Base-by-base conservation (phyloP, 2,329 filamentous ascomycete genomes). In the Zalaria obscura region DNA sequence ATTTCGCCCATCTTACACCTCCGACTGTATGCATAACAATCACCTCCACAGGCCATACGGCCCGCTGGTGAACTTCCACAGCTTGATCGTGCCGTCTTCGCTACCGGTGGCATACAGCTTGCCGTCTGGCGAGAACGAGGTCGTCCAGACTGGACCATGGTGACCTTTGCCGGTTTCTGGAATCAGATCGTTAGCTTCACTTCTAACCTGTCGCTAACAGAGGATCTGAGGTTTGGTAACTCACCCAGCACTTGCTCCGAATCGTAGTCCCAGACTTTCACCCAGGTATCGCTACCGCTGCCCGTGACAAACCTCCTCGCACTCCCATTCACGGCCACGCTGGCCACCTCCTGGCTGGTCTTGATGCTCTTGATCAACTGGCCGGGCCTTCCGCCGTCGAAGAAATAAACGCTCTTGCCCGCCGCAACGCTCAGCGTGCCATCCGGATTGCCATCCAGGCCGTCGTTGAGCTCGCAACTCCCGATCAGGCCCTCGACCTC, bases 41-140 rank as follows among this genome's bases (percentile, higher is more conserved):
- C 52, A 79, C 51, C 71, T 69, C 78, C 78, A 82, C 18, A 82
- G 59, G 10, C 78, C 78, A 55, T 81, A 81, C 2, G 74, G 68
- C 36, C 76, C 75, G 36, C 67, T 67, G 39, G 75, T 78, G 45
- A 76, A 76, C 58, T 82, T 82, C 78, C 78, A 82, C 50, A 98
- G 70, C 66, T 98, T 98, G 61, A 98, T 93, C 0, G 91, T 98
- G 34, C 91, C 91, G 55, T 98, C 91, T 59, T 98, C 91, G 38
- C 88, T 95, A 27, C 85, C 91, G 1, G 91, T 98, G 1, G 88
- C 91, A 57, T 96, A 98, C 5, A 98, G 68, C 58, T 93, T 95
- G 37, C 88, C 88, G 55, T 98, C 91, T 0, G 91, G 91, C 0
- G 88, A 91, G 62, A 94, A 98, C 43, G 82, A 81, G 45, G 93